Evolutionary conservation across 2,329 filamentous ascomycete genomes (phyloP).

Genomic region (Aotearoamyces nothofagi): DNA sequence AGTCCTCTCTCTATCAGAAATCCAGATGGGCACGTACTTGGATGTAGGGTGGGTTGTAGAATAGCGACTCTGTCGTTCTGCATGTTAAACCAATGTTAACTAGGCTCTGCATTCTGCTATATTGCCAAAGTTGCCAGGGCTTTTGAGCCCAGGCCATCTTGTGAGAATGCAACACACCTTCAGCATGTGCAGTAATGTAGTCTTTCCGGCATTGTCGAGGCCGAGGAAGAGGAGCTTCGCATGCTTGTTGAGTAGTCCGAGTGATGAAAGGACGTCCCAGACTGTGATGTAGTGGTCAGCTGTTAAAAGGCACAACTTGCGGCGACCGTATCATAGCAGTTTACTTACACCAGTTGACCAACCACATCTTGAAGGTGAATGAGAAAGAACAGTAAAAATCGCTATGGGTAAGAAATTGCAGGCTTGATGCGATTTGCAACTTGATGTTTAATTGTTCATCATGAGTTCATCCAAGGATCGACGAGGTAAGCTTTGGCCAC

Average conservation of each 20-base stretch:
- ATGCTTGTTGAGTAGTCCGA: conserved; percentile 89
- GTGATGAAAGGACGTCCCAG: conserved; percentile 76
- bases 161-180: conserved; percentile 45
- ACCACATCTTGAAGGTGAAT: conserved; percentile 52
- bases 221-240: conserved; percentile 89
- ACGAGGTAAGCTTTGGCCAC: neutral
- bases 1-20: conserved; percentile 3
- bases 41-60: conserved; percentile 79
- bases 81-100: neutral
- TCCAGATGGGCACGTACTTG: conserved; percentile 38
- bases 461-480: neutral
- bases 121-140: neutral
- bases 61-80: conserved; percentile 89
- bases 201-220: conserved; percentile 90
- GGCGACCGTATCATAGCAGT: conserved; percentile 9
- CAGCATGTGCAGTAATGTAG: conserved; percentile 85
- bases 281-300: conserved; percentile 29
- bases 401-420: neutral
- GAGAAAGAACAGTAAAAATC: conserved; percentile 1
- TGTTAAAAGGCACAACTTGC: conserved; percentile 22
- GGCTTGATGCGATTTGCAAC: neutral
- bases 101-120: conserved; percentile 1
- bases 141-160: conserved; percentile 4
- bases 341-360: conserved; percentile 84
- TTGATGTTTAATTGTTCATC: neutral